Conservation (phyloP, 2,329 filamentous ascomycete species). For the Dactylella cylindrospora region DNA sequence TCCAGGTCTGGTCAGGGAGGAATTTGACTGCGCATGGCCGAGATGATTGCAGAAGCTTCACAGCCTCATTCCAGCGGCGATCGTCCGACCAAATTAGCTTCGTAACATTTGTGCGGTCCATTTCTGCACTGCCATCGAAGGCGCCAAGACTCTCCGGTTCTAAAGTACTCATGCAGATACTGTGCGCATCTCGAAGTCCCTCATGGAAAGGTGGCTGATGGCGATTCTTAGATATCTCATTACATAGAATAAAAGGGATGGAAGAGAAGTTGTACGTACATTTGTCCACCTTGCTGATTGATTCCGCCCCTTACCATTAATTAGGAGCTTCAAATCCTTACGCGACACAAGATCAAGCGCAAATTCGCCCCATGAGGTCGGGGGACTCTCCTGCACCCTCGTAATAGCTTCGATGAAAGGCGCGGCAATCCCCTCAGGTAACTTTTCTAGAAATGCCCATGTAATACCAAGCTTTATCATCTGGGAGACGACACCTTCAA, state of each 20-base stretch:
- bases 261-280: slow-evolving; percentile 33
- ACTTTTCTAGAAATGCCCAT: slow-evolving; percentile 69
- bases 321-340: slow-evolving; percentile 72
- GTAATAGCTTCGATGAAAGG: slow-evolving; percentile 81
- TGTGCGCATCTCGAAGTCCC: slow-evolving; percentile 71
- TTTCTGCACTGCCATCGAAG: slow-evolving; percentile 77
- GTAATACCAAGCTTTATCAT: slow-evolving; percentile 72
- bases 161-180: slow-evolving; percentile 64
- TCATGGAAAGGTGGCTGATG: slow-evolving; percentile 63
- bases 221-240: slow-evolving; percentile 1
- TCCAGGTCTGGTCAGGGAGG: slow-evolving; percentile 71
- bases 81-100: slow-evolving; percentile 88
- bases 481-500: slow-evolving; percentile 69
- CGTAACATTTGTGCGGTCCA: slow-evolving; percentile 79
- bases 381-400: slow-evolving; percentile 79
- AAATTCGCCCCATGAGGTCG: slow-evolving; percentile 70
- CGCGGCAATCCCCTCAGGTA: slow-evolving; percentile 80
- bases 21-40: slow-evolving; percentile 78
- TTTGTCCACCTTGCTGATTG: slow-evolving; percentile 50
- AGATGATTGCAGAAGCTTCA: slow-evolving; percentile 79
- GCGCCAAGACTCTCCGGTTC: slow-evolving; percentile 59
- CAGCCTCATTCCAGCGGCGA: slow-evolving; percentile 81
- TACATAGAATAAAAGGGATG: neutral
- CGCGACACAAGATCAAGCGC: slow-evolving; percentile 76
- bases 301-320: slow-evolving; percentile 56